These are phyloP conservation scores for Didymella segeticola DNA, from an alignment of 2,329 filamentous ascomycete genomes.

Conservation along the genomic window DNA sequence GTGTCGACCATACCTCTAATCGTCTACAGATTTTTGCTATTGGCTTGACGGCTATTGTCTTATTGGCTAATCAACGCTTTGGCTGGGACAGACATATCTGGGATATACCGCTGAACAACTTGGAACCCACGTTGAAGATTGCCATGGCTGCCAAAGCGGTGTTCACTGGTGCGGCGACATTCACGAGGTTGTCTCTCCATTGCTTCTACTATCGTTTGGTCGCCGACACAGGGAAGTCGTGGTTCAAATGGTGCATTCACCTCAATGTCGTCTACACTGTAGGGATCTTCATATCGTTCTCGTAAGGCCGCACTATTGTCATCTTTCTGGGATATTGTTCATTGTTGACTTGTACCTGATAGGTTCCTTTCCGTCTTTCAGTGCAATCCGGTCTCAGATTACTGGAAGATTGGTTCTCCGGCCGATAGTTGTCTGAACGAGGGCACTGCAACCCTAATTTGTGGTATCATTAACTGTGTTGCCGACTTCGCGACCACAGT, in stretches of 20 bases:
- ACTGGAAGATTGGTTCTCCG: conserved; percentile 50
- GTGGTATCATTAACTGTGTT: conserved; percentile 53
- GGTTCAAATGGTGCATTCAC: conserved; percentile 52
- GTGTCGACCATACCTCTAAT: conserved; percentile 4
- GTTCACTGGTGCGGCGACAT: conserved; percentile 52
- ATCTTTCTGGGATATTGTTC: too few species aligned
- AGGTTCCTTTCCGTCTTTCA: conserved; percentile 45
- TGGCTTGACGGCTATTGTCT: conserved; percentile 47
- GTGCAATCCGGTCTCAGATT: conserved; percentile 52
- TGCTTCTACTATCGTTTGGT: conserved; percentile 57
- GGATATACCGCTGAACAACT: conserved; percentile 46
- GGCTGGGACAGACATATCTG: conserved; percentile 55
- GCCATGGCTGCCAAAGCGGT: conserved; percentile 53
- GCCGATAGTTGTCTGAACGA: conserved; percentile 50
- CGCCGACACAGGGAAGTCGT: conserved; percentile 47
- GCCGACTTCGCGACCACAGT: conserved; percentile 53
- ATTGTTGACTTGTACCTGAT: neutral
- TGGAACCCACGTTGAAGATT: conserved; percentile 41
- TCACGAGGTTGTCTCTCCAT: conserved; percentile 54
- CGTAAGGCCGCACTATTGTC: conserved; percentile 23
- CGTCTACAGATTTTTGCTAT: conserved; percentile 45
- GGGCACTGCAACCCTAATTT: conserved; percentile 47
- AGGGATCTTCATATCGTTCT: conserved; percentile 48
- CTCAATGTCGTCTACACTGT: conserved; percentile 47
- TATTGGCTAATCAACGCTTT: conserved; percentile 51